phyloP scores from a whole-genome alignment of 352 stramenopile species.

The Thraustochytrium striatum region DNA sequence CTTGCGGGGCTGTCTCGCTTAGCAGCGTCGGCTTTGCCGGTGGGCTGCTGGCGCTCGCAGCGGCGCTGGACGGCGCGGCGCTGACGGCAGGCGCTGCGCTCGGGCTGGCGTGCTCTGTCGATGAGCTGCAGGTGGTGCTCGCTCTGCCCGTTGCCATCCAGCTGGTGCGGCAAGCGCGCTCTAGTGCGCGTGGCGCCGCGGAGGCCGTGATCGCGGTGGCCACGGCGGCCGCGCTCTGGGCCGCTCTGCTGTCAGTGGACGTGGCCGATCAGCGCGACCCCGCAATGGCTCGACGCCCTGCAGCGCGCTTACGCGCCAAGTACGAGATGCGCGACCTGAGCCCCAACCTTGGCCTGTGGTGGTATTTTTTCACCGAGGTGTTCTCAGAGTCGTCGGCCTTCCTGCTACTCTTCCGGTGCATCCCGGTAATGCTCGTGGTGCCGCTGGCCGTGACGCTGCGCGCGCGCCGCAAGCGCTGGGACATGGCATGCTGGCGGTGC shows the following conservation, averaged over 20 bases:
- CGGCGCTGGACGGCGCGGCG: background rate
- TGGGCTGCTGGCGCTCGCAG: background rate
- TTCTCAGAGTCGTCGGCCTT: constrained; percentile 22
- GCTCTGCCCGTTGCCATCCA: constrained; percentile 8
- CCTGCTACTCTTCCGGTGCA: background rate
- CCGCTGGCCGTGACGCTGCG: constrained; percentile 8
- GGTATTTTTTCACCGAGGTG: constrained; percentile 49
- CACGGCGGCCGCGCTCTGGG: background rate
- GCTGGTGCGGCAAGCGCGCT: background rate
- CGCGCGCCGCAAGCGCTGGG: constrained; percentile 4
- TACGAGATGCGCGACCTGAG: constrained; percentile 28
- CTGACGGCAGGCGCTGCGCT: background rate
- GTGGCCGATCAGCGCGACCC: background rate
- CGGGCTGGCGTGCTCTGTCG: background rate
- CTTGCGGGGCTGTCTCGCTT: background rate
- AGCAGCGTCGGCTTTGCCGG: background rate
- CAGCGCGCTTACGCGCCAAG: background rate
- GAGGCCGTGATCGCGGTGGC: background rate
- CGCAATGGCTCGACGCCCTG: background rate
- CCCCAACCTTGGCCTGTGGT: constrained; percentile 45
- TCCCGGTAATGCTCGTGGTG: background rate
- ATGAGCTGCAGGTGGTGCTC: background rate
- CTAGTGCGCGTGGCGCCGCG: background rate
- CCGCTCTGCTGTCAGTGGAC: background rate
- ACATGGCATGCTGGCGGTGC: background rate